Base-by-base conservation (phyloP, 1,139 yeast species). In the Suhomyces guaymorum region DNA sequence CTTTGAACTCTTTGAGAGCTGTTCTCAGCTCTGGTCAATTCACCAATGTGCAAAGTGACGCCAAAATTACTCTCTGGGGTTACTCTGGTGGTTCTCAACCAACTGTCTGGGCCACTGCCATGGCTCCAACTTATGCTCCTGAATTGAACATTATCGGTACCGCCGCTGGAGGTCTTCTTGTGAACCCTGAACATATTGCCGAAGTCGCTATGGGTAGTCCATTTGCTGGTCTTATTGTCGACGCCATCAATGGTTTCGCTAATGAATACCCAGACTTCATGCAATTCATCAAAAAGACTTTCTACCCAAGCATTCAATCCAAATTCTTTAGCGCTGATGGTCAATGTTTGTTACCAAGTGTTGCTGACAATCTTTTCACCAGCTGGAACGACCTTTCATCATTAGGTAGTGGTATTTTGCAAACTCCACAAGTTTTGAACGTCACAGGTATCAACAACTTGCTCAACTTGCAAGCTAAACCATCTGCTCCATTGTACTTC, bases 1-100 rank as follows among this genome's bases (percentile, higher is more conserved):
- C 52, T 2, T 52, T 64, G 33, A 60, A 64, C 45, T 44, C 61
- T 1, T 39, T 63, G 10, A 41, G 61, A 34, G 69, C 47, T 4
- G 41, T 42, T 7, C 32, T 49, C 29, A 27, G 25, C 2, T 31
- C 50, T 3, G 38, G 29, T 2, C 30, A 41, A n/a, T 18, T 36
- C 11, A 44, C 52, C n/a, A 53, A 49, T 1, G 24, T 51, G 12
- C 15, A 33, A 4, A 14, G 35, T 3, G 42, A 42, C 26, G 53
- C 57, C 7, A 29, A 45, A 18, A 44, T 48, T 10, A 47, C 41
- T 3, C 20, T 51, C 32, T 52, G 50, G 49, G 57, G 57, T 2
- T 52, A 48, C 32, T 49, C 54, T 2, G 55, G 55, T 16, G 55
- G 54, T 2, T 43, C 54, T n/a, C 33, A 49, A 9, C 49, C 55